Evolutionary conservation across 768 basidiomycete genomes (phyloP).

Genomic region (Lactarius indigo): DNA sequence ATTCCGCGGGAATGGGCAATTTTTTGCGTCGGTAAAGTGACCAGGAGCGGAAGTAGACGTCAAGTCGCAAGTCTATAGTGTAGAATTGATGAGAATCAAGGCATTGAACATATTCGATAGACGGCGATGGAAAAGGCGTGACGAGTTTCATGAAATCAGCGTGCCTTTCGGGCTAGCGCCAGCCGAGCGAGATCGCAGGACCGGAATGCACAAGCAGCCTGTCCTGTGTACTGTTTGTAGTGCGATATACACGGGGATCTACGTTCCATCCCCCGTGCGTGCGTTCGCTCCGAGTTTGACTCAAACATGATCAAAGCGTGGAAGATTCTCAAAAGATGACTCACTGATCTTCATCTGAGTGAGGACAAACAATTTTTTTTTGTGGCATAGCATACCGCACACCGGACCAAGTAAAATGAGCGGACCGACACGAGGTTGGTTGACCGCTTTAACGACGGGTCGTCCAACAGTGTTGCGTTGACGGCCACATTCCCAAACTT

Average conservation of each 20-base stretch:
- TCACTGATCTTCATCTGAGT: constrained; percentile 11
- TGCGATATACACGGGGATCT: constrained; percentile 24
- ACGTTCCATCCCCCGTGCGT: constrained; percentile 20
- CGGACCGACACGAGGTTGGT: constrained; percentile 10
- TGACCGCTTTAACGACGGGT: neutral
- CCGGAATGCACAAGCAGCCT: constrained; percentile 18
- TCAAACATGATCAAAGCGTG: constrained; percentile 23
- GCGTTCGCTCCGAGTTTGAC: constrained; percentile 17
- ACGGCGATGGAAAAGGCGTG: constrained; percentile 17
- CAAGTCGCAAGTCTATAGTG: constrained; percentile 8
- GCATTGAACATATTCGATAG: constrained; percentile 17
- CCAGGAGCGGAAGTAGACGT: constrained; percentile 22
- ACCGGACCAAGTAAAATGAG: neutral
- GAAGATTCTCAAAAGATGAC: constrained; percentile 1
- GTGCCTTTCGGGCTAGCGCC: constrained; percentile 22
- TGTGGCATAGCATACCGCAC: neutral
- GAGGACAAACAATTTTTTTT: constrained; percentile 3
- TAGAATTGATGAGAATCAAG: constrained; percentile 18
- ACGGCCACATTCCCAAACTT: constrained; percentile 4
- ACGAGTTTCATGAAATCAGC: constrained; percentile 26
- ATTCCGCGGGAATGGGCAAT: constrained; percentile 25
- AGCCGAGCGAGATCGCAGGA: constrained; percentile 19
- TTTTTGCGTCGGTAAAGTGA: constrained; percentile 23
- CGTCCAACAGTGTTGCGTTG: neutral
- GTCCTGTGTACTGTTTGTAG: constrained; percentile 2